Evolutionary conservation across 768 basidiomycete species (phyloP).

Genomic region (Pleurotus sapidus): DNA sequence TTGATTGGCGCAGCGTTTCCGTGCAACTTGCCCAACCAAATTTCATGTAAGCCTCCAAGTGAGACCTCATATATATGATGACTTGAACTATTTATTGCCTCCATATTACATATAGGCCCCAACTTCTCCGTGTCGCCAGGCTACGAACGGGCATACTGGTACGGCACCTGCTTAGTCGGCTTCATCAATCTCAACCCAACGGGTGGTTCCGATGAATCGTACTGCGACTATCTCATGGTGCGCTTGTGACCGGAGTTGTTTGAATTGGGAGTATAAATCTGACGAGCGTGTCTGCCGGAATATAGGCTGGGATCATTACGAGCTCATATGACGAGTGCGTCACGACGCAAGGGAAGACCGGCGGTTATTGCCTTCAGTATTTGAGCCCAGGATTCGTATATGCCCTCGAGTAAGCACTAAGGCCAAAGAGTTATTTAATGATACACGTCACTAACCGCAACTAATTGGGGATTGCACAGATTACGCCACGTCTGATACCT

Average conservation of each 20-base stretch:
- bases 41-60: constrained; percentile 1
- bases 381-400: not conserved
- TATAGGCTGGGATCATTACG: constrained; percentile 2
- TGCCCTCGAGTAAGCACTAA: constrained; percentile 4
- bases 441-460: too few relatives aligned
- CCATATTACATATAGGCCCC: constrained; percentile 6
- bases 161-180: constrained; percentile 9
- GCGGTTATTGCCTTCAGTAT: constrained; percentile 2
- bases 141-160: constrained; percentile 9
- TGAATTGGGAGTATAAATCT: not conserved
- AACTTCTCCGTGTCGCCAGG: constrained; percentile 12
- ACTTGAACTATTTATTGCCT: not conserved
- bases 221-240: constrained; percentile 12
- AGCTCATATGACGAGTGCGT: constrained; percentile 1
- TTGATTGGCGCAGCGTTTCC: constrained; percentile 1
- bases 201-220: constrained; percentile 5
- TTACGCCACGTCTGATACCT: too few relatives aligned
- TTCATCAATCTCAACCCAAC: constrained; percentile 10
- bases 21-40: constrained; percentile 7
- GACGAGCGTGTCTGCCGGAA: too few relatives aligned
- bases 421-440: too few relatives aligned
- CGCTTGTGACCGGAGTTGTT: not conserved
- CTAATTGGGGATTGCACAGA: too few relatives aligned
- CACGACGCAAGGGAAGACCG: not conserved
- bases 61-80: not conserved